Percentiles rank a stretch among this genome's conserved stretches.
Conservation (phyloP, 805 yeast genomes). For the Wickerhamomyces bisporus region DNA sequence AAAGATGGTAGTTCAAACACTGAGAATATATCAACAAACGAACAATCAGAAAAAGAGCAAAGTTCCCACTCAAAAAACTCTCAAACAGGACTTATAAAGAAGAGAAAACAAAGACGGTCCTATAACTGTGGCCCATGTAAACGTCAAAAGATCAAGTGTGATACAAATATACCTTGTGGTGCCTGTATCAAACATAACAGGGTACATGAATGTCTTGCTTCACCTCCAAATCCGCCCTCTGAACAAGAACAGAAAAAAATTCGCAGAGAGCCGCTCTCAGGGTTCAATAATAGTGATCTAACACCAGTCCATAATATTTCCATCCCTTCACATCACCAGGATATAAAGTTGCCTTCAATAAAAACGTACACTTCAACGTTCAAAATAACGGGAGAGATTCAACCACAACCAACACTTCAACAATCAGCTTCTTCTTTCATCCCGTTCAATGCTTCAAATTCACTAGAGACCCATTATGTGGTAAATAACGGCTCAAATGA, state of each 20-base stretch:
- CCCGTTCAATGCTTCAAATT: too few species aligned
- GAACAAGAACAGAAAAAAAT: conserved; percentile 27
- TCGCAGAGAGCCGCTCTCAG: too few species aligned
- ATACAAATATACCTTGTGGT: conserved; percentile 42
- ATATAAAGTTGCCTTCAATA: conserved; percentile 14
- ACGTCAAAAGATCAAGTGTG: conserved; percentile 48
- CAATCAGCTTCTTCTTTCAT: too few species aligned
- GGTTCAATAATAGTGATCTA: not conserved
- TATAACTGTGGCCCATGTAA: conserved; percentile 55
- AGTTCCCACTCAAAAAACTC: too few species aligned
- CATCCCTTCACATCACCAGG: not conserved
- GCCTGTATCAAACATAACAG: conserved; percentile 38
- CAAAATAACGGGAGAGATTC: conserved; percentile 1
- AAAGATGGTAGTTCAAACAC: too few species aligned
- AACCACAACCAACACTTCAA: not conserved
- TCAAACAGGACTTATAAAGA: not conserved
- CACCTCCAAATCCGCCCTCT: conserved; percentile 42
- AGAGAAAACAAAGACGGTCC: conserved; percentile 31
- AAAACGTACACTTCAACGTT: conserved; percentile 15
- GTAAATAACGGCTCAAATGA: not conserved
- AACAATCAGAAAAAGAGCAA: too few species aligned
- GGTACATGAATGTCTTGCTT: conserved; percentile 31
- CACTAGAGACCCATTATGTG: too few species aligned
- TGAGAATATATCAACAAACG: too few species aligned
- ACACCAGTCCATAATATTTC: too few species aligned